phyloP scores from a whole-genome alignment of 2,329 filamentous ascomycete genomes.

The Pseudopyricularia javanii region DNA sequence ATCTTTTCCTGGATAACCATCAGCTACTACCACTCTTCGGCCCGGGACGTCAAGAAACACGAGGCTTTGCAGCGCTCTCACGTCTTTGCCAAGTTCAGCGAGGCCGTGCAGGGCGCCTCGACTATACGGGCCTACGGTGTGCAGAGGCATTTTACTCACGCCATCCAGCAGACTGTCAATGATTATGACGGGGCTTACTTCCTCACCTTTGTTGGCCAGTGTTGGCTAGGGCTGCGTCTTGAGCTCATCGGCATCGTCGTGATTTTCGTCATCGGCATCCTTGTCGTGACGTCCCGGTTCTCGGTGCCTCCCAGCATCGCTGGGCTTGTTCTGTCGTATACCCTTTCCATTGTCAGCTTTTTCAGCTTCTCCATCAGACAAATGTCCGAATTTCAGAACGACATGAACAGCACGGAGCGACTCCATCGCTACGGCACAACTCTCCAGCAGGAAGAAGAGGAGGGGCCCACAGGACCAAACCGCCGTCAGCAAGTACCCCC shows the following conservation, averaged over 20 bases:
- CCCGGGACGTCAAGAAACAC: slow-evolving; percentile 56
- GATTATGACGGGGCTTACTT: slow-evolving; percentile 58
- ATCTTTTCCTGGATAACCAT: neutral
- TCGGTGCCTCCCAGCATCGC: slow-evolving; percentile 48
- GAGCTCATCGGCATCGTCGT: slow-evolving; percentile 48
- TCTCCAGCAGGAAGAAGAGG: slow-evolving; percentile 13
- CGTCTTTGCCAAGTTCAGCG: slow-evolving; percentile 53
- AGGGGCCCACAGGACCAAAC: too few species aligned
- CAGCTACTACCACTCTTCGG: slow-evolving; percentile 27
- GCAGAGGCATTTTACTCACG: slow-evolving; percentile 40
- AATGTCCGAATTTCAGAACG: slow-evolving; percentile 56
- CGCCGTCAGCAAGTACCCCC: neutral
- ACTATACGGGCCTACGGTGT: slow-evolving; percentile 56
- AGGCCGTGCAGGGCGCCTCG: slow-evolving; percentile 48
- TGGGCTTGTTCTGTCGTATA: slow-evolving; percentile 55
- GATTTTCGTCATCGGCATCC: slow-evolving; percentile 49
- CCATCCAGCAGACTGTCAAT: slow-evolving; percentile 44
- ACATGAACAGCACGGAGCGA: slow-evolving; percentile 58
- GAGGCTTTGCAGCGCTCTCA: slow-evolving; percentile 52
- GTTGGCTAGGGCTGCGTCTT: slow-evolving; percentile 51
- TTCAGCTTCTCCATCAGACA: slow-evolving; percentile 58
- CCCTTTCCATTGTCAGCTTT: slow-evolving; percentile 53
- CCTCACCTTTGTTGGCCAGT: slow-evolving; percentile 55
- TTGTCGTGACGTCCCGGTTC: slow-evolving; percentile 54
- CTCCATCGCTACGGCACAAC: slow-evolving; percentile 51